phyloP scores from a whole-genome alignment of 768 basidiomycete species.

The Mycena metata region DNA sequence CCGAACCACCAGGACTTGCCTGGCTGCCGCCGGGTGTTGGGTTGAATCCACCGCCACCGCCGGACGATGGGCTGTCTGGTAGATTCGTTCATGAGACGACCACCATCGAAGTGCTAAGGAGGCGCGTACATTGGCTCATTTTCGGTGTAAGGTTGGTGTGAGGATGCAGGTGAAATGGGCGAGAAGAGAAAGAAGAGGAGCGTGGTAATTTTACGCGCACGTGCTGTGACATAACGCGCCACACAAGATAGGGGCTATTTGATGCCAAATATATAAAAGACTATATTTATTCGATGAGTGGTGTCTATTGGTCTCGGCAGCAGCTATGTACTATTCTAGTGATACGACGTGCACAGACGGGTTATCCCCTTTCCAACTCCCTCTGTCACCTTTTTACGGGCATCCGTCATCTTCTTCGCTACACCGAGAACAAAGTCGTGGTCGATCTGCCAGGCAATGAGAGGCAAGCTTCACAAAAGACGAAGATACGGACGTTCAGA shows the following conservation, averaged over 20 bases:
- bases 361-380: slow-evolving; percentile 78
- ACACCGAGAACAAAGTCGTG: slow-evolving; percentile 73
- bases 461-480: not conserved
- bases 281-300: not conserved
- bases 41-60: slow-evolving; percentile 62
- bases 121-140: slow-evolving; percentile 52
- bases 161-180: not conserved
- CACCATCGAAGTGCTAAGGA: too few species aligned
- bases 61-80: slow-evolving; percentile 56
- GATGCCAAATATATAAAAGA: too few species aligned
- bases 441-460: slow-evolving; percentile 61
- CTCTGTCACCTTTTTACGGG: slow-evolving; percentile 79
- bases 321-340: slow-evolving; percentile 8
- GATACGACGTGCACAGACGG: slow-evolving; percentile 62
- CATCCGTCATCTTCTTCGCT: slow-evolving; percentile 75
- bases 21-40: slow-evolving; percentile 67
- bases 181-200: not conserved
- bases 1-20: slow-evolving; percentile 69
- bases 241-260: not conserved
- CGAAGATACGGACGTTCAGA: slow-evolving; percentile 46
- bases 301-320: not conserved
- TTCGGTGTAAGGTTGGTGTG: too few species aligned
- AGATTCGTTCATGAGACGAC: slow-evolving; percentile 13
- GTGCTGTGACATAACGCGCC: slow-evolving; percentile 25
- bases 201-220: not conserved